Base-by-base conservation (phyloP, 2,329 filamentous ascomycete genomes). In the Arachnomyces sp. region DNA sequence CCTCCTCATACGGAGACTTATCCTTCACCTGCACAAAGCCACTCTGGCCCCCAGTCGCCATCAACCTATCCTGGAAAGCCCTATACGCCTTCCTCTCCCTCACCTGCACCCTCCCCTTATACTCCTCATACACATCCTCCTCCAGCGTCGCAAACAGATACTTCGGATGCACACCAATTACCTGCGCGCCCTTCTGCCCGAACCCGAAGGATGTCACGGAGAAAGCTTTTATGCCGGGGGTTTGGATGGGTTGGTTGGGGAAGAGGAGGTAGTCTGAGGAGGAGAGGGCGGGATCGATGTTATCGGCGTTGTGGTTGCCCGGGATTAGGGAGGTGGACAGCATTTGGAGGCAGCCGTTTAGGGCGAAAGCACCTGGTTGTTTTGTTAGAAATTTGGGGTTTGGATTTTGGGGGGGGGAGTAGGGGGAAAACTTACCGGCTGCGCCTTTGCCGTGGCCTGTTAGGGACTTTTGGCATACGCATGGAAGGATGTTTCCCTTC, bases 361-460 rank as follows among this genome's bases (percentile, higher is more conserved):
- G 81, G 92, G 98, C 98, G 89, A 92, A 98, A 36, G 90, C 92
- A 73, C 92, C 20, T 25, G 20, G 5, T 25, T 5, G 20, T 5
- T 5, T 5, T 25, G 20, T 25, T 25, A 25, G 20, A 25, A 9
- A 5, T 25, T n/a, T n/a, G n/a, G 20, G 5, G 20, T 25, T 25
- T 9, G 9, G 20, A 5, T 25, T 25, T 25, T 5, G 20, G 20
- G 20, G 9, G 20, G 9, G 5, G 20, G 20, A 25, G 20, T 25
- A 9, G 20, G 20, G 20, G 5, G 9, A 25, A 25, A 25, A 9
- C 20, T 25, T 25, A 25, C 20, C 92, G 45, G 92, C 92, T 56
- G 92, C 90, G 81, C 92, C 92, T 80, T 98, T 98, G 57, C 92
- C 92, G 64, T 98, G 92, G 65, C 92, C 92, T 40, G 93, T 98